These are phyloP conservation scores for Pyrenochaeta sp. DNA, from an alignment of 2,329 filamentous ascomycete species.

Conservation along the genomic window DNA sequence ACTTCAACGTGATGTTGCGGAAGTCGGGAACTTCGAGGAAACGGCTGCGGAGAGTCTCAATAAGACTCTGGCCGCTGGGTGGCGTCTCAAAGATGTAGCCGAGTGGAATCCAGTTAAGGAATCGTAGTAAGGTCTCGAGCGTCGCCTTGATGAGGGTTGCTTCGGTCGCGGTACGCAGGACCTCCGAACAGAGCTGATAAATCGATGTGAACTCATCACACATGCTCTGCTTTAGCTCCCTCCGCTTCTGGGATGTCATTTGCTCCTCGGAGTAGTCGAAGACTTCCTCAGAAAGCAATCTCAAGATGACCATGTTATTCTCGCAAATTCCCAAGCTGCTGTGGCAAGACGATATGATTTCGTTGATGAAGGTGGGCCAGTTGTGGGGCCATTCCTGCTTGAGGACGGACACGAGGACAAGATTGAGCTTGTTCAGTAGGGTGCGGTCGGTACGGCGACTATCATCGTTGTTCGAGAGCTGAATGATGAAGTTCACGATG, in stretches of 20 bases:
- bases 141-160: conserved; percentile 94
- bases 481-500: conserved; percentile 97
- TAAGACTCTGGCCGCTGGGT: conserved; percentile 66
- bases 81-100: conserved; percentile 99
- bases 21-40: conserved; percentile 95
- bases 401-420: conserved; percentile 94
- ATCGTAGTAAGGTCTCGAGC: conserved; percentile 90
- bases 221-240: conserved; percentile 98
- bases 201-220: conserved; percentile 98
- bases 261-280: conserved; percentile 99
- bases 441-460: conserved; percentile 83
- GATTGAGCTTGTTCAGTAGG: conserved; percentile 96
- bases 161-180: conserved; percentile 88
- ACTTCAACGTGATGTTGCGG: conserved; percentile 95
- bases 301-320: conserved; percentile 99
- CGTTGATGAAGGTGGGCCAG: conserved; percentile 99
- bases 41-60: conserved; percentile 89
- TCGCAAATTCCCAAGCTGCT: conserved; percentile 97
- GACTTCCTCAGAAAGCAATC: conserved; percentile 94
- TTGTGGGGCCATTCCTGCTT: conserved; percentile 99
- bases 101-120: conserved; percentile 98
- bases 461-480: conserved; percentile 89
- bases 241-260: conserved; percentile 98
- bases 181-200: conserved; percentile 96
- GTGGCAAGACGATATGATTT: conserved; percentile 96